phyloP scores from a whole-genome alignment of 202 grass and related monocot genomes.

The Carex arenaria region DNA sequence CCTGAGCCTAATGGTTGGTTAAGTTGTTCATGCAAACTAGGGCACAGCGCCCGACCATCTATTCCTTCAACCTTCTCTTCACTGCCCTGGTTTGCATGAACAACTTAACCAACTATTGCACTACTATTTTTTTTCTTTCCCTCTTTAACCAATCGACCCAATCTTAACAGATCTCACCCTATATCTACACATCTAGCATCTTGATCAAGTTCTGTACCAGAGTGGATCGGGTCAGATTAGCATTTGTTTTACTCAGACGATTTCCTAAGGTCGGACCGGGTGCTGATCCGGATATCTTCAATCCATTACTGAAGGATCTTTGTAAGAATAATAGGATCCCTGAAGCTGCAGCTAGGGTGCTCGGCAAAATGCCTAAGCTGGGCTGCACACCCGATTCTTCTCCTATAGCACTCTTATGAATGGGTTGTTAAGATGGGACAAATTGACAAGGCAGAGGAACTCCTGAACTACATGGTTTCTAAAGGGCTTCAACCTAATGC shows the following conservation, averaged over 20 bases:
- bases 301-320: background rate
- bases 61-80: background rate
- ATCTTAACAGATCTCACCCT: background rate
- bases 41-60: background rate
- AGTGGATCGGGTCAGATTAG: background rate
- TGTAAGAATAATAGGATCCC: too few species aligned
- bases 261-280: background rate
- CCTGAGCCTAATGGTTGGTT: too few species aligned
- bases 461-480: too few species aligned
- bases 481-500: too few species aligned
- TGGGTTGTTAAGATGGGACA: constrained; percentile 36
- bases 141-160: background rate
- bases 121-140: background rate
- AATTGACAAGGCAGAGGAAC: constrained; percentile 19
- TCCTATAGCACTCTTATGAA: constrained; percentile 57
- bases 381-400: constrained; percentile 34
- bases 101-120: background rate
- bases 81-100: background rate
- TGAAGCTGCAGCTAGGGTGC: background rate
- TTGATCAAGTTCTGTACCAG: background rate
- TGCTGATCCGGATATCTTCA: background rate
- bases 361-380: constrained; percentile 27
- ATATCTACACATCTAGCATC: background rate
- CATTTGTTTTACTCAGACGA: too few species aligned
- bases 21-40: too few species aligned